Percentiles rank a stretch among this genome's conserved stretches.
Evolutionary conservation across 306 rosid genomes (phyloP).

Genomic region (Abrus pulchellus): DNA sequence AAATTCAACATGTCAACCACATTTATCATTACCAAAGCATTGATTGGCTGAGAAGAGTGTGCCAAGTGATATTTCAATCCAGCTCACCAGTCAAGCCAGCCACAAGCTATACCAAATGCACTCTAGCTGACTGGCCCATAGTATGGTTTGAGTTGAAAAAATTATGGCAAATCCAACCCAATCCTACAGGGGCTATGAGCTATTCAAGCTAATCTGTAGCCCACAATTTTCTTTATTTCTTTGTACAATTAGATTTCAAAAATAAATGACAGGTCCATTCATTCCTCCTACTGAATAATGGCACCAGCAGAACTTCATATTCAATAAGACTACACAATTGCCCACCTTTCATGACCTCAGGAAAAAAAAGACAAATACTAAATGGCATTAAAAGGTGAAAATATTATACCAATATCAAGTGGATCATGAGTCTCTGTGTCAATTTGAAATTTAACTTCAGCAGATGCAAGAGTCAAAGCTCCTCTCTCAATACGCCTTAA

Average conservation of each 20-base stretch:
- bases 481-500: conserved; percentile 93
- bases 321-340: conserved; percentile 22
- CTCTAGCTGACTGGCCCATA: too few species aligned
- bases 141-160: too few species aligned
- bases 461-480: conserved; percentile 98
- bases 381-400: conserved; percentile 33
- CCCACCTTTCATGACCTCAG: conserved; percentile 33
- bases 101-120: too few species aligned
- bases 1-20: too few species aligned
- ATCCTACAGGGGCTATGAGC: too few species aligned
- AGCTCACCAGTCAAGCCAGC: too few species aligned
- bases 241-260: background rate
- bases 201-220: too few species aligned
- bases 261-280: conserved; percentile 10
- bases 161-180: too few species aligned
- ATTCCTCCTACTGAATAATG: conserved; percentile 27
- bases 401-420: conserved; percentile 86
- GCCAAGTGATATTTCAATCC: too few species aligned
- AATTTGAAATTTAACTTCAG: conserved; percentile 98
- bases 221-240: too few species aligned
- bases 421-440: conserved; percentile 99
- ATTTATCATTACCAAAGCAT: too few species aligned
- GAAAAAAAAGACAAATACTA: background rate
- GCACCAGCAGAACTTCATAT: conserved; percentile 36
- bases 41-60: too few species aligned